phyloP scores from a whole-genome alignment of 345 rosid species.

The Brassica juncea region DNA sequence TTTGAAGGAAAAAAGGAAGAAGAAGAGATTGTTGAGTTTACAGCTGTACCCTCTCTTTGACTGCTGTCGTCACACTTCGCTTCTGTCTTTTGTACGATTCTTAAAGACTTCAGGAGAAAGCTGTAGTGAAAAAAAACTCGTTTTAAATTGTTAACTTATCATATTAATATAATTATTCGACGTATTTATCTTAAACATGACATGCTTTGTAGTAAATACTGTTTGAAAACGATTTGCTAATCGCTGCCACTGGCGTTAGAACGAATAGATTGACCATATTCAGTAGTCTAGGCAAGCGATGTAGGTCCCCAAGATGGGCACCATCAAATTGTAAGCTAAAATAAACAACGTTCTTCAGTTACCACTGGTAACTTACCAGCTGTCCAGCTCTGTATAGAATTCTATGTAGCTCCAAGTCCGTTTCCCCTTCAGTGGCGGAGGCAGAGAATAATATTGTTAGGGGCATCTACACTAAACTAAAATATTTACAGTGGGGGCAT shows the following conservation, averaged over 20 bases:
- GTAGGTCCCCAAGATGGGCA: neutral
- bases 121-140: neutral
- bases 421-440: no score
- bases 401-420: no score
- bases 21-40: slow-evolving; percentile 3
- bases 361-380: no score
- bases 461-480: no score
- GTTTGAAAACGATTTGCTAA: neutral
- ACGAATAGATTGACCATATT: neutral
- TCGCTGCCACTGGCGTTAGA: neutral
- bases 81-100: slow-evolving; percentile 13
- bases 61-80: slow-evolving; percentile 28
- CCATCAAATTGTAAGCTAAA: neutral
- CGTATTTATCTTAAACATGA: neutral
- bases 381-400: no score
- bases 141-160: neutral
- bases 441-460: no score
- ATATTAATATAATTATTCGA: neutral
- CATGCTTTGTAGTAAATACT: neutral
- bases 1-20: neutral
- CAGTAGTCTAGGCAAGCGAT: neutral
- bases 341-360: no score
- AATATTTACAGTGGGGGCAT: no score
- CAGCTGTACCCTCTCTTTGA: slow-evolving; percentile 21
- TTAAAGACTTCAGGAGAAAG: slow-evolving; percentile 27